Conservation (phyloP, 1,284 basidiomycete species). For the Fomitopsis schrenkii region DNA sequence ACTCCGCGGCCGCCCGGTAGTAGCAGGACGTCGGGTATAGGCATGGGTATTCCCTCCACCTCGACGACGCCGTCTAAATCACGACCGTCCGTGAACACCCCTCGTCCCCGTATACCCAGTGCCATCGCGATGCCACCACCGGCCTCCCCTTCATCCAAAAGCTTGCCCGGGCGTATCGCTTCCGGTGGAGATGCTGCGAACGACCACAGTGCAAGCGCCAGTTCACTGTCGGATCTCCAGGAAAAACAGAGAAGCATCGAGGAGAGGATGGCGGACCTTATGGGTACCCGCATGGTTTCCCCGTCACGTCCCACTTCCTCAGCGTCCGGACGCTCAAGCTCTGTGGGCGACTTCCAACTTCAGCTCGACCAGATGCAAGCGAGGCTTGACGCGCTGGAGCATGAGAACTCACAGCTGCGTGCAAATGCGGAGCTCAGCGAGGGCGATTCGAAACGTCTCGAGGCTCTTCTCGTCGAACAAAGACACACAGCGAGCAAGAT, state of each 20-base stretch:
- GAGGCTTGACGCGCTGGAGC: slow-evolving; percentile 50
- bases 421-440: slow-evolving; percentile 25
- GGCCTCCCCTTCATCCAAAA: slow-evolving; percentile 44
- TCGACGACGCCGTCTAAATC: slow-evolving; percentile 37
- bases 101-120: slow-evolving; percentile 64
- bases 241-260: slow-evolving; percentile 37
- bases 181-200: slow-evolving; percentile 31
- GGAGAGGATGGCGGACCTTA: slow-evolving; percentile 45
- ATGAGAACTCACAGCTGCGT: slow-evolving; percentile 37
- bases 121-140: slow-evolving; percentile 77
- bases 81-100: slow-evolving; percentile 48
- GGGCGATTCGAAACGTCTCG: slow-evolving; percentile 18
- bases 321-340: slow-evolving; percentile 18
- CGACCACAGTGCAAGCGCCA: slow-evolving; percentile 1
- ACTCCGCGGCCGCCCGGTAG: slow-evolving; percentile 54
- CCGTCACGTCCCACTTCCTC: slow-evolving; percentile 27
- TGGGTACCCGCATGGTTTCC: slow-evolving; percentile 28
- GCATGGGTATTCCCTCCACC: slow-evolving; percentile 34
- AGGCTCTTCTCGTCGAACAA: slow-evolving; percentile 41
- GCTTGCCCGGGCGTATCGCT: slow-evolving; percentile 26
- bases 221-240: slow-evolving; percentile 32
- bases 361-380: slow-evolving; percentile 42
- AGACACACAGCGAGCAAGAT: slow-evolving; percentile 39
- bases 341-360: slow-evolving; percentile 27
- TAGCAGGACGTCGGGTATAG: slow-evolving; percentile 33